A percentile compares a stretch with the other conserved stretches of the same genome.
Evolutionary conservation across 140 eudicot species (phyloP).

Genomic region (Stevia rebaudiana): DNA sequence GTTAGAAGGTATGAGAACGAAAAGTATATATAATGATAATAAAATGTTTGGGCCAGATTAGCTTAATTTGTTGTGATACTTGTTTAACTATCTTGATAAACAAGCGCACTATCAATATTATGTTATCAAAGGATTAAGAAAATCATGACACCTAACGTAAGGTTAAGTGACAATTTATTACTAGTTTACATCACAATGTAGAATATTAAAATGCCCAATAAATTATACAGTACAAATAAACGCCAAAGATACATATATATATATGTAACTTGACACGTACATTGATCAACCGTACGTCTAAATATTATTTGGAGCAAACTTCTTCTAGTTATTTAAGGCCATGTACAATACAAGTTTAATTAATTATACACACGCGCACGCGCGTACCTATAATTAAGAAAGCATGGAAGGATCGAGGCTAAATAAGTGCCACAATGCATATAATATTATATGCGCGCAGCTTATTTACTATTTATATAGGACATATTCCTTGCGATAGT

Average conservation of each 20-base stretch:
- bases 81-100: too few species aligned
- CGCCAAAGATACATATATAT: background rate
- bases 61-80: too few species aligned
- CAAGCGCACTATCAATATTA: too few species aligned
- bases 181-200: background rate
- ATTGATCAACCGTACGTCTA: background rate
- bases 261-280: background rate
- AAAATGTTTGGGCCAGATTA: too few species aligned
- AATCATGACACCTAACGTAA: background rate
- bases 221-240: background rate
- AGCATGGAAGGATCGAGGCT: background rate
- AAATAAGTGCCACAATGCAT: background rate
- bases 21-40: too few species aligned
- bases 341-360: background rate
- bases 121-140: background rate
- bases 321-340: conserved; percentile 13
- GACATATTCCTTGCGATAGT: conserved; percentile 3
- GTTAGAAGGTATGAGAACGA: too few species aligned
- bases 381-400: background rate
- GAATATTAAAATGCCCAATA: background rate
- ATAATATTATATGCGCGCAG: background rate
- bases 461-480: conserved; percentile 22
- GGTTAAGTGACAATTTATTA: conserved; percentile 3
- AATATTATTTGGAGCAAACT: background rate
- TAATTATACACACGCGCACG: background rate